Conservation (phyloP, 805 yeast genomes). For the Sugiyamaella floridensis region DNA sequence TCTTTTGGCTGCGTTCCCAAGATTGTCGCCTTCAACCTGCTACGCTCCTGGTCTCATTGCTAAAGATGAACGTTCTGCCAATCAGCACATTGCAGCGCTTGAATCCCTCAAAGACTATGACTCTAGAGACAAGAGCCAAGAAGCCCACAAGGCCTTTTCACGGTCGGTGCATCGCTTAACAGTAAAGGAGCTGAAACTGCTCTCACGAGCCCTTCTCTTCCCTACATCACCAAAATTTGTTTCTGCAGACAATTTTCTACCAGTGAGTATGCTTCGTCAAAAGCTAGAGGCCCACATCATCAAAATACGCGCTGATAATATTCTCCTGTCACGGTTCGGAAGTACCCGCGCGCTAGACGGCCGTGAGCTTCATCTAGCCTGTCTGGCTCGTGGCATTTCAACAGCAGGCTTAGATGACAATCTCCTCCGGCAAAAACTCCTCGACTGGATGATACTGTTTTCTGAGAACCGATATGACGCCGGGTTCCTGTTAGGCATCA, state of each 20-base stretch:
- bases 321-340: slow-evolving; percentile 36
- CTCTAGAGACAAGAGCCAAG: not conserved
- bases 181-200: slow-evolving; percentile 10
- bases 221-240: slow-evolving; percentile 3
- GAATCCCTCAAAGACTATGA: not conserved
- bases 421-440: slow-evolving; percentile 11
- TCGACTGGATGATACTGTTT: slow-evolving; percentile 19
- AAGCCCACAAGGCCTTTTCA: not conserved
- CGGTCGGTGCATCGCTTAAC: slow-evolving; percentile 17
- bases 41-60: slow-evolving; percentile 39
- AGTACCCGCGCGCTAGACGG: slow-evolving; percentile 42
- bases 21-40: slow-evolving; percentile 57
- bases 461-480: slow-evolving; percentile 18
- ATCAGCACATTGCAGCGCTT: slow-evolving; percentile 3
- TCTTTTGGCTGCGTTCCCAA: slow-evolving; percentile 46
- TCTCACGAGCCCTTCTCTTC: slow-evolving; percentile 15
- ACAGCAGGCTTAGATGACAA: slow-evolving; percentile 1
- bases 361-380: slow-evolving; percentile 44
- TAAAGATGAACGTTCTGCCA: not conserved
- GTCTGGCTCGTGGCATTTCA: slow-evolving; percentile 44
- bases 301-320: slow-evolving; percentile 47
- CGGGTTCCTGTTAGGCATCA: slow-evolving; percentile 15
- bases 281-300: slow-evolving; percentile 38
- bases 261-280: slow-evolving; percentile 30
- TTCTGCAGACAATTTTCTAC: slow-evolving; percentile 7